Conservation (phyloP, 768 basidiomycete species). For the Pleurotus ostreatus region DNA sequence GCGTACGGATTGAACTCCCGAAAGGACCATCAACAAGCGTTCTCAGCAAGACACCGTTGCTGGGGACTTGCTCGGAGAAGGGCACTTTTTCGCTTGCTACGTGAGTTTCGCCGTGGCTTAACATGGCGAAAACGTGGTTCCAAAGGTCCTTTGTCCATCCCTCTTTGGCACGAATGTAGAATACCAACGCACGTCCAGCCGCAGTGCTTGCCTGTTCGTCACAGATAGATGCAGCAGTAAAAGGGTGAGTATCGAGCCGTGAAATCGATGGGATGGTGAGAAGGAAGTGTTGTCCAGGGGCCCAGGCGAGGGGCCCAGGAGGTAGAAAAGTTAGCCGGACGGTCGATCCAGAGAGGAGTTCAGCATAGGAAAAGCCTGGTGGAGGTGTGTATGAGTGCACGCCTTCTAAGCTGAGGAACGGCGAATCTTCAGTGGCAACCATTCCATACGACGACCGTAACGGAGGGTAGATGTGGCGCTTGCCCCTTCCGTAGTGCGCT, state of each 20-base stretch:
- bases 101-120: conserved; percentile 22
- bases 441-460: not conserved
- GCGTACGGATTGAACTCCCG: conserved; percentile 56
- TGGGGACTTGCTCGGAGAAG: conserved; percentile 27
- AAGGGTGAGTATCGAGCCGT: conserved; percentile 62
- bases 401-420: not conserved
- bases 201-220: conserved; percentile 41
- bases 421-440: not conserved
- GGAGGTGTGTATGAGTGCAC: conserved; percentile 43
- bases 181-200: conserved; percentile 51
- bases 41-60: conserved; percentile 46
- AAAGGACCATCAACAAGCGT: conserved; percentile 67
- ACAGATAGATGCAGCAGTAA: conserved; percentile 63
- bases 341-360: conserved; percentile 66
- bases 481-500: not conserved
- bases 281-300: conserved; percentile 76
- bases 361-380: conserved; percentile 62
- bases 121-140: conserved; percentile 42
- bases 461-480: not conserved
- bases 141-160: conserved; percentile 70
- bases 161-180: conserved; percentile 64
- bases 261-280: conserved; percentile 65
- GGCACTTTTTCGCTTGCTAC: conserved; percentile 25
- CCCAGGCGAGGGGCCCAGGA: conserved; percentile 56
- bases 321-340: conserved; percentile 64